Conservation (phyloP, 306 rosid genomes). For the Betula pendula region DNA sequence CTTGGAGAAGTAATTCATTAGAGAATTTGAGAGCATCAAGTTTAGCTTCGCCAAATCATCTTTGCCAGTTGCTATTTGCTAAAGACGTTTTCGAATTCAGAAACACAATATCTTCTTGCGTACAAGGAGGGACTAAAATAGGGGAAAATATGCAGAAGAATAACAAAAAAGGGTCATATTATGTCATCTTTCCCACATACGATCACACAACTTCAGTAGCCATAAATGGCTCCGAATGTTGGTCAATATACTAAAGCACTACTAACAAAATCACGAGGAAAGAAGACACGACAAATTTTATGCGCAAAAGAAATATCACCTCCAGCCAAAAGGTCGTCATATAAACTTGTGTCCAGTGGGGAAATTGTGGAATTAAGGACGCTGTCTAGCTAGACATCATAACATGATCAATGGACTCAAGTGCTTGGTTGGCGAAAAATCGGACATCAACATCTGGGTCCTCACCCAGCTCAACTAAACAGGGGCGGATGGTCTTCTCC, state of each 20-base stretch:
- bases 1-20: not conserved
- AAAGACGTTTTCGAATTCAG: not conserved
- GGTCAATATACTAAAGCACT: slow-evolving; percentile 29
- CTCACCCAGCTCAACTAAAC: too few relatives aligned
- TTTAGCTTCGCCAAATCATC: not conserved
- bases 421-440: too few relatives aligned
- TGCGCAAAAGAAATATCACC: not conserved
- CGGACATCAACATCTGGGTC: too few relatives aligned
- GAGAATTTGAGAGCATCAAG: not conserved
- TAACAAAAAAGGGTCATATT: not conserved
- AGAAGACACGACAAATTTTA: slow-evolving; percentile 20
- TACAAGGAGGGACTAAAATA: not conserved
- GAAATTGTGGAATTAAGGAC: too few relatives aligned
- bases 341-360: too few relatives aligned
- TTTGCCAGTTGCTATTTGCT: not conserved
- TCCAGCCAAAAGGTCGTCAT: too few relatives aligned
- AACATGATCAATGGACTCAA: too few relatives aligned
- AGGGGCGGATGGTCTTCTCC: too few relatives aligned
- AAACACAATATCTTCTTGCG: not conserved
- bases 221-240: slow-evolving; percentile 10
- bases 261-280: slow-evolving; percentile 22
- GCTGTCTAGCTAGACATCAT: too few relatives aligned
- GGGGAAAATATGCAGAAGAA: not conserved
- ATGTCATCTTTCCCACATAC: slow-evolving; percentile 11
- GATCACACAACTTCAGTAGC: slow-evolving; percentile 3